Evolutionary conservation across 2,329 filamentous ascomycete species (phyloP), one percentile per base, ranked within the genome.

Genomic region (Hypoxylon sp.): DNA sequence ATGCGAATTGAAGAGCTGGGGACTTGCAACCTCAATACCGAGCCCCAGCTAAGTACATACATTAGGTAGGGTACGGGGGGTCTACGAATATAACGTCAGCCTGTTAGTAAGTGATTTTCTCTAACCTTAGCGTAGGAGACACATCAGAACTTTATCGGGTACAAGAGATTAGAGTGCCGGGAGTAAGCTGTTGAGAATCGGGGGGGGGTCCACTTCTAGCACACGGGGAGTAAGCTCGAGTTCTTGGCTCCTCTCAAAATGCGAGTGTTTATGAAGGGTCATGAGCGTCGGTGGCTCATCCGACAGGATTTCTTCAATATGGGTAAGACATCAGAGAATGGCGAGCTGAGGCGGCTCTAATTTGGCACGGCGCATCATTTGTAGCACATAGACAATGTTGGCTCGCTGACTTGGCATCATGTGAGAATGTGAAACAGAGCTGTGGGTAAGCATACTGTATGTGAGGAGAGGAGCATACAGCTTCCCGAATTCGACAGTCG

Each of bases 131-230:
- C 25, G 49, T n/a, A 17, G 21, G 10, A 23, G 30, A n/a, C 9
- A 13, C 30, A 65, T 68, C 50, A 68, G 59, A 66, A 68, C 66
- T 57, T 66, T 65, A 68, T 68, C 66, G 66, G 50, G 19, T 30
- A 30, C 48, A 55, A 34, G 50, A 41, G 21, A 49, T 48, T 21
- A 19, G 19, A 48, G 21, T 46, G 34, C 58, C 58, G 59, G 59
- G 25, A 48, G 50, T 62, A 21, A 62, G 43, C 41, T 43, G 32
- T 48, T 43, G 57, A 34, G 53, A 41, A 34, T 28, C 23, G 5
- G 13, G 23, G 23, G 5, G 13, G 23, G 23, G 13, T 30, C 43
- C 45, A 59, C 55, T 50, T 5, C 14, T 60, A 30, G 10, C 14
- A 13, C 13, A 21, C 21, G 5, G 17, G 17, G 21, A 57, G 28